Conservation (phyloP, 345 rosid species). For the Excoecaria agallocha region DNA sequence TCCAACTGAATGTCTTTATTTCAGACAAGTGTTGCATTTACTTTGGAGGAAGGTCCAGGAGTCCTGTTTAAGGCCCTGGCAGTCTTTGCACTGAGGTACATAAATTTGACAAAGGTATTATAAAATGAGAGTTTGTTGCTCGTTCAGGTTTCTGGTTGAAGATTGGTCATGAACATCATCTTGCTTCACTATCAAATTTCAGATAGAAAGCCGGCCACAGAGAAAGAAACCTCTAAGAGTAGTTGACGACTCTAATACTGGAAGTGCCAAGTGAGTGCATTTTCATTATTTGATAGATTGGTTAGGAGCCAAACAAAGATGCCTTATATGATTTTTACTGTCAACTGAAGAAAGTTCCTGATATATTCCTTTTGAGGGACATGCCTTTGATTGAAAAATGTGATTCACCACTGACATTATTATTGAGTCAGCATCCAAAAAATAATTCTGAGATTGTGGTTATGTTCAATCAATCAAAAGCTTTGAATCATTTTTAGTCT, state of each 20-base stretch:
- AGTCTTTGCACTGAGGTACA: conserved; percentile 80
- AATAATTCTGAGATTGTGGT: not conserved
- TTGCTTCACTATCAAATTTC: conserved; percentile 18
- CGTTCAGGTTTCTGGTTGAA: not conserved
- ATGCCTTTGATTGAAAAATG: not conserved
- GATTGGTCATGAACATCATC: not conserved
- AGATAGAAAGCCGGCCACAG: conserved; percentile 95
- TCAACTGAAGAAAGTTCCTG: not conserved
- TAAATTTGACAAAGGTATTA: conserved; percentile 71
- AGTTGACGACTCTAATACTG: conserved; percentile 77
- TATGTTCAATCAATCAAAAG: not conserved
- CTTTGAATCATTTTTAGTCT: not conserved
- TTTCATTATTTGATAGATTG: not conserved
- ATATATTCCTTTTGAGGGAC: no score
- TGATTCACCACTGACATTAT: not conserved
- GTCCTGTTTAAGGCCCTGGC: conserved; percentile 83
- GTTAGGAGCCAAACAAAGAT: not conserved
- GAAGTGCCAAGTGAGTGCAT: conserved; percentile 63
- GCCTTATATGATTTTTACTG: not conserved
- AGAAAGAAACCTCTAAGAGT: conserved; percentile 65
- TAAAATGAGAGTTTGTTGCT: not conserved
- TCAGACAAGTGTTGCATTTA: conserved; percentile 88
- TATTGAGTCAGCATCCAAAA: not conserved
- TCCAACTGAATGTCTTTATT: not conserved
- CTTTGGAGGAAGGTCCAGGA: conserved; percentile 92